phyloP scores from a whole-genome alignment of 768 basidiomycete genomes.

The Piloderma croceum region DNA sequence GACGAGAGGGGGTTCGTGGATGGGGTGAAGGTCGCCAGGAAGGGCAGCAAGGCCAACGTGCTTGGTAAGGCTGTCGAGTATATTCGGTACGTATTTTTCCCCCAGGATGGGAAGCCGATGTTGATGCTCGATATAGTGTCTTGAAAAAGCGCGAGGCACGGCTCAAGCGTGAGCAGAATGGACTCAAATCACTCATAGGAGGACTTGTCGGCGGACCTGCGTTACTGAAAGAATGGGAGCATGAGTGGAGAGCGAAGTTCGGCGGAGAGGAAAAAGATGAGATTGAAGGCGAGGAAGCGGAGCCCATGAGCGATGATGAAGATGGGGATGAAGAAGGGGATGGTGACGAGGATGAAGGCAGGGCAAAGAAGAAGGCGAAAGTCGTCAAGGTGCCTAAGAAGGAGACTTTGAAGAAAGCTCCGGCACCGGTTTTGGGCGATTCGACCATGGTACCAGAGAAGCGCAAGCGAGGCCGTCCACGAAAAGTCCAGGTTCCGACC shows the following conservation, averaged over 20 bases:
- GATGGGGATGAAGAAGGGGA: constrained; percentile 37
- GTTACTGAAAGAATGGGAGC: constrained; percentile 70
- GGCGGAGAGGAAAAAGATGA: constrained; percentile 75
- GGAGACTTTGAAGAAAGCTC: constrained; percentile 44
- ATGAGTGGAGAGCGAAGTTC: constrained; percentile 65
- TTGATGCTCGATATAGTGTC: no score
- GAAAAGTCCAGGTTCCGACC: constrained; percentile 50
- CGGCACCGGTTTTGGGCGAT: constrained; percentile 27
- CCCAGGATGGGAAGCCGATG: no score
- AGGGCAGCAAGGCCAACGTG: constrained; percentile 87
- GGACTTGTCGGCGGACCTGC: constrained; percentile 73
- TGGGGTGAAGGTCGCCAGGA: constrained; percentile 87
- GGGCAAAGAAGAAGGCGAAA: constrained; percentile 62
- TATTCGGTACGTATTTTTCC: constrained; percentile 45
- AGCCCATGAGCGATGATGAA: constrained; percentile 37
- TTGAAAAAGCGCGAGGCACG: constrained; percentile 73
- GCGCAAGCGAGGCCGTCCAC: constrained; percentile 78
- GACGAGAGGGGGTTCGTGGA: constrained; percentile 85
- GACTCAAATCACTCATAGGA: constrained; percentile 59
- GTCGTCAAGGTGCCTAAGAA: constrained; percentile 33
- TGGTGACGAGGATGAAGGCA: constrained; percentile 45
- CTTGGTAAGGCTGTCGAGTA: constrained; percentile 89
- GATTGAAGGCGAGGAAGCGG: constrained; percentile 40
- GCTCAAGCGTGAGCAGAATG: constrained; percentile 69
- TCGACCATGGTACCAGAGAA: constrained; percentile 52